phyloP scores from a whole-genome alignment of 2,329 filamentous ascomycete species.

The Lasiodiplodia gonubiensis region DNA sequence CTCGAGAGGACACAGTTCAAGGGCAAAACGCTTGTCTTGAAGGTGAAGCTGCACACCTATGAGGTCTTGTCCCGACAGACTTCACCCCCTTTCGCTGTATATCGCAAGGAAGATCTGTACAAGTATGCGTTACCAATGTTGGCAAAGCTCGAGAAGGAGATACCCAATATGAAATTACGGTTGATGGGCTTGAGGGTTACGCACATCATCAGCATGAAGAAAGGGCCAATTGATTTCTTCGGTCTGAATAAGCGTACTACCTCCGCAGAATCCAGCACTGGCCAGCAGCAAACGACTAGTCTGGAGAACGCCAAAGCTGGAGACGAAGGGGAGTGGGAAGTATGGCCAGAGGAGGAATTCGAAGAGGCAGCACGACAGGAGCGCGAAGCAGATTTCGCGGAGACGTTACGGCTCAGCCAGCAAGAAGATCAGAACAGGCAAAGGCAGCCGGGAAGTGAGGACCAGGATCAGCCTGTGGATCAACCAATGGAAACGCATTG shows the following conservation, averaged over 20 bases:
- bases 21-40: slow-evolving; percentile 87
- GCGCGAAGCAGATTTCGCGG: slow-evolving; percentile 64
- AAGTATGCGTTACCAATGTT: slow-evolving; percentile 82
- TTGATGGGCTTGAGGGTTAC: slow-evolving; percentile 91
- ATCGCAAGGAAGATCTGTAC: slow-evolving; percentile 80
- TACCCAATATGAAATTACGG: slow-evolving; percentile 77
- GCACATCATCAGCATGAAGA: slow-evolving; percentile 84
- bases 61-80: slow-evolving; percentile 87
- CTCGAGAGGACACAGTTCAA: slow-evolving; percentile 80
- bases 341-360: slow-evolving; percentile 71
- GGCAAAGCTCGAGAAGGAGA: slow-evolving; percentile 80
- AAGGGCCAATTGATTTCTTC: slow-evolving; percentile 81
- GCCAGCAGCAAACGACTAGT: not conserved
- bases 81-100: slow-evolving; percentile 74
- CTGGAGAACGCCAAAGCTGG: slow-evolving; percentile 50
- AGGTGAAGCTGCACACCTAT: slow-evolving; percentile 93
- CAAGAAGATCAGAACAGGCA: slow-evolving; percentile 50
- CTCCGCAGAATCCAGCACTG: slow-evolving; percentile 20
- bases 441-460: slow-evolving; percentile 12
- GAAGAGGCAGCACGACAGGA: slow-evolving; percentile 66
- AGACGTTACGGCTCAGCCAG: slow-evolving; percentile 67
- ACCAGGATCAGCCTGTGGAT: slow-evolving; percentile 1
- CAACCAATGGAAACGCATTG: slow-evolving; percentile 57
- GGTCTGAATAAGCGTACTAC: slow-evolving; percentile 52
- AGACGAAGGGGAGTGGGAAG: slow-evolving; percentile 66